phyloP scores from a whole-genome alignment of 2,329 filamentous ascomycete genomes.

The Pyrenophora teres region DNA sequence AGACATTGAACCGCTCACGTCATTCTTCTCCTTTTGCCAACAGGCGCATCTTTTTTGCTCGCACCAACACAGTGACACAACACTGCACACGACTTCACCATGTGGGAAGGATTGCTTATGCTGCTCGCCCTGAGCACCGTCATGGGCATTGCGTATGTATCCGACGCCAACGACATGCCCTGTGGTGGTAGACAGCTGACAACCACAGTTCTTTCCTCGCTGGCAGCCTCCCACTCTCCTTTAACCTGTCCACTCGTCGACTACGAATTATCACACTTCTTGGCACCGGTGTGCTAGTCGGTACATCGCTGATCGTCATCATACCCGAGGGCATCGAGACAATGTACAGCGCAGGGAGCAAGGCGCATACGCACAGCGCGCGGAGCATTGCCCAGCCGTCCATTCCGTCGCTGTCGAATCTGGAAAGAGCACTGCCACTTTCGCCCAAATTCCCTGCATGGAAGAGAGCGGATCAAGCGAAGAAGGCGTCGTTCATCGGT shows the following conservation, averaged over 20 bases:
- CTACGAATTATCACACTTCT: slow-evolving; percentile 88
- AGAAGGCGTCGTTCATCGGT: slow-evolving; percentile 20
- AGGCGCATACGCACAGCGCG: slow-evolving; percentile 30
- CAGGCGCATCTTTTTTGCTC: slow-evolving; percentile 21
- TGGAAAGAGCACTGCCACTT: slow-evolving; percentile 35
- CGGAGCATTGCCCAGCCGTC: slow-evolving; percentile 27
- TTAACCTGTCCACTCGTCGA: slow-evolving; percentile 84
- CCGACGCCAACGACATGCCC: neutral
- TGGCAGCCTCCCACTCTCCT: slow-evolving; percentile 85
- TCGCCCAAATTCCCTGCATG: slow-evolving; percentile 27
- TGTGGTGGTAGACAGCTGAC: slow-evolving; percentile 15
- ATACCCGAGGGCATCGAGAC: slow-evolving; percentile 97
- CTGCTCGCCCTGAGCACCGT: slow-evolving; percentile 67
- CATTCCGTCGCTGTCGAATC: slow-evolving; percentile 30
- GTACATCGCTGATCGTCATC: slow-evolving; percentile 94
- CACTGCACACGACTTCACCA: slow-evolving; percentile 33
- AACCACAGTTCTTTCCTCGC: slow-evolving; percentile 82
- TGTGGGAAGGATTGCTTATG: slow-evolving; percentile 68
- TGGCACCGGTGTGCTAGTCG: slow-evolving; percentile 91
- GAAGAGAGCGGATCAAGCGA: slow-evolving; percentile 25
- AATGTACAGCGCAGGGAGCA: slow-evolving; percentile 64
- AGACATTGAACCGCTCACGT: slow-evolving; percentile 15
- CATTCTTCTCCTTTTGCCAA: slow-evolving; percentile 15
- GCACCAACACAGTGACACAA: slow-evolving; percentile 12
- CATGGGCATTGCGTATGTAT: slow-evolving; percentile 66